Evolutionary conservation across 306 rosid species (phyloP).

Genomic region (Potentilla sterilis): DNA sequence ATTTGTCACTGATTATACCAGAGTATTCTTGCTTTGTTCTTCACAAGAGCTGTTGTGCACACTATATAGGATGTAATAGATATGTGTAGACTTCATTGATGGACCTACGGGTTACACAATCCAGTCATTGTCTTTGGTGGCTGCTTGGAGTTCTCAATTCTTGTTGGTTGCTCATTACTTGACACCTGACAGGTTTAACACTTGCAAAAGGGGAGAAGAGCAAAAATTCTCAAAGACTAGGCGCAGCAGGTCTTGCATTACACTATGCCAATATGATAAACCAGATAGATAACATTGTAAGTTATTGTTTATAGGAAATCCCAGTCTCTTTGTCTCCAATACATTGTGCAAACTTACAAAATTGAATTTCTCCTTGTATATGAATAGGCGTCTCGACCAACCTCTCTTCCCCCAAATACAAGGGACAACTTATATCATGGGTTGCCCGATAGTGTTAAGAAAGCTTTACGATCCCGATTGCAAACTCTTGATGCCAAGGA

Average conservation of each 20-base stretch:
- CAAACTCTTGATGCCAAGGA: conserved; percentile 45
- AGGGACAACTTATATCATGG: conserved; percentile 78
- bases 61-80: not conserved
- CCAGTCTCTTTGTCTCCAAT: not conserved
- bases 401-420: conserved; percentile 67
- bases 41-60: not conserved
- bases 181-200: conserved; percentile 42
- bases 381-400: conserved; percentile 77
- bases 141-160: conserved; percentile 25
- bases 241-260: conserved; percentile 85
- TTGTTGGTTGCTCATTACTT: conserved; percentile 41
- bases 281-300: conserved; percentile 81
- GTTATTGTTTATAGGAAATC: conserved; percentile 17
- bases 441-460: conserved; percentile 68
- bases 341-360: conserved; percentile 17
- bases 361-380: conserved; percentile 15
- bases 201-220: conserved; percentile 22
- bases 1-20: not conserved
- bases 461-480: conserved; percentile 65
- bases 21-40: conserved; percentile 2
- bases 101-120: not conserved
- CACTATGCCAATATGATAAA: conserved; percentile 86
- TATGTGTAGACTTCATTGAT: not conserved
- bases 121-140: not conserved
- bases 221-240: conserved; percentile 59